Conservation (phyloP, 352 stramenopile species). For the Aphanomyces euteiches region DNA sequence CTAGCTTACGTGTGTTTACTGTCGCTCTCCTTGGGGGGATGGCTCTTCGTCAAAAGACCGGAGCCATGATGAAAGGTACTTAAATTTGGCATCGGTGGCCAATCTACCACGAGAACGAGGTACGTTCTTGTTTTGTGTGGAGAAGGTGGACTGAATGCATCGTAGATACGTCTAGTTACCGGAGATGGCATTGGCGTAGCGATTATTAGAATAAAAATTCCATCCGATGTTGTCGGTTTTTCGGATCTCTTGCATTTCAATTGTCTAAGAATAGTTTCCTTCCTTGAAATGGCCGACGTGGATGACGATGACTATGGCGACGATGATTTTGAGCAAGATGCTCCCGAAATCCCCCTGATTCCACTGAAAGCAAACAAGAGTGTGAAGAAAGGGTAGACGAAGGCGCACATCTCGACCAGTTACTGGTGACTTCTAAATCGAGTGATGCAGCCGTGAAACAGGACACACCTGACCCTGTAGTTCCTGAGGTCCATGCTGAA, state of each 20-base stretch:
- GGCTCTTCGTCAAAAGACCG: background rate
- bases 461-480: too few species aligned
- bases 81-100: slow-evolving; percentile 3
- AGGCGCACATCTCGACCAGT: too few species aligned
- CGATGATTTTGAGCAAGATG: background rate
- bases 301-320: background rate
- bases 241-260: too few species aligned
- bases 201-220: background rate
- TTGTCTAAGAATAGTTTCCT: too few species aligned
- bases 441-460: too few species aligned
- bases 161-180: background rate
- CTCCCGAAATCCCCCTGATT: too few species aligned
- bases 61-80: slow-evolving; percentile 5
- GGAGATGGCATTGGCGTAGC: background rate
- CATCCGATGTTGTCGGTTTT: too few species aligned
- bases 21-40: background rate
- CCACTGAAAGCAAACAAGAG: too few species aligned
- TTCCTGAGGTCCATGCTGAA: too few species aligned
- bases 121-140: background rate
- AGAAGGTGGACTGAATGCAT: background rate
- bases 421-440: too few species aligned
- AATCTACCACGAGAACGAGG: slow-evolving; percentile 5
- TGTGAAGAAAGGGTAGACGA: too few species aligned
- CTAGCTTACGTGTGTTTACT: slow-evolving; percentile 21
- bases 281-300: background rate